phyloP scores from a whole-genome alignment of 1,284 basidiomycete species.

The Naganishia cerealis region DNA sequence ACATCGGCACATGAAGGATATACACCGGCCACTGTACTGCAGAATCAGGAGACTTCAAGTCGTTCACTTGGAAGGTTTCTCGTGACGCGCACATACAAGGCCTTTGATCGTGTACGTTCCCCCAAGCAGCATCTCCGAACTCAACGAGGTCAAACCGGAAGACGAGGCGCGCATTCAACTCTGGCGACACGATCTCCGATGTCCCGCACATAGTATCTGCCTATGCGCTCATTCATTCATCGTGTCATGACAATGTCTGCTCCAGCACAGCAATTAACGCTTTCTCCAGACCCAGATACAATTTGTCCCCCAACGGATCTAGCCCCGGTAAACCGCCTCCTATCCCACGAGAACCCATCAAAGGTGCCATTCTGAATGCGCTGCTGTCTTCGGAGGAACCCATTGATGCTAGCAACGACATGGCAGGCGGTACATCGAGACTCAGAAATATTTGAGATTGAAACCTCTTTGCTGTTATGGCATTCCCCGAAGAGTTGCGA shows the following conservation, averaged over 20 bases:
- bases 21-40: neutral
- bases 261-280: conserved; percentile 10
- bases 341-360: conserved; percentile 2
- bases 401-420: conserved; percentile 1
- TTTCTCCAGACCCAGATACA: conserved; percentile 20
- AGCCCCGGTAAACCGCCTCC: conserved; percentile 16
- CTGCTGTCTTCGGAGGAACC: neutral
- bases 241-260: neutral
- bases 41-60: too few relatives aligned
- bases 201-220: neutral
- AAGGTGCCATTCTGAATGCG: neutral
- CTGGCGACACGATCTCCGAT: too few relatives aligned
- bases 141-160: too few relatives aligned
- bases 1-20: neutral
- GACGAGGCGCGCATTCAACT: too few relatives aligned
- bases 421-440: conserved; percentile 11
- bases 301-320: conserved; percentile 21
- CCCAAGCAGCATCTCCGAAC: too few relatives aligned
- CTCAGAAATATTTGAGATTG: conserved; percentile 9
- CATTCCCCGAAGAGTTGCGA: neutral
- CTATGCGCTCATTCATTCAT: neutral
- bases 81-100: too few relatives aligned
- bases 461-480: conserved; percentile 10
- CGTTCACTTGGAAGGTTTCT: too few relatives aligned
- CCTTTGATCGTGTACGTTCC: too few relatives aligned